Evolutionary conservation across 805 yeast genomes (phyloP).

Genomic region (Lachancea cidri): DNA sequence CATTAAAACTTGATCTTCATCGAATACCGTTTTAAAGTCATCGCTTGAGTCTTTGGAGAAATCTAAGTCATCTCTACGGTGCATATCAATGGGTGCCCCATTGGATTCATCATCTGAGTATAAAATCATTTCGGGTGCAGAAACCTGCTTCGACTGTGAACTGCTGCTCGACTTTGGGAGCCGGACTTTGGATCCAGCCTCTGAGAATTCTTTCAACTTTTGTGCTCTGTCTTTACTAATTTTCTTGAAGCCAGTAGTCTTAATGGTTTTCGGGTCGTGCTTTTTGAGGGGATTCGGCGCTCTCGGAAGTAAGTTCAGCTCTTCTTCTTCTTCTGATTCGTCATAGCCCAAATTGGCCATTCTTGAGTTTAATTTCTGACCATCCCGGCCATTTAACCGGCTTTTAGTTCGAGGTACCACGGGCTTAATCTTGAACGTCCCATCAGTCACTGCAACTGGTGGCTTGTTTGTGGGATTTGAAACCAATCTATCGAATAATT

Average conservation of each 20-base stretch:
- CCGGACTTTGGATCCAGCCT: neutral
- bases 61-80: neutral
- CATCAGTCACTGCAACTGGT: neutral
- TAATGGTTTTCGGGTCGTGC: too few relatives aligned
- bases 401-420: too few relatives aligned
- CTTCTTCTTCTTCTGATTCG: too few relatives aligned
- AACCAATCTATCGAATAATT: conserved; percentile 2
- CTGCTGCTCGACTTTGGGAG: neutral
- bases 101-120: neutral
- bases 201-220: conserved; percentile 18
- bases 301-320: too few relatives aligned
- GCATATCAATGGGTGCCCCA: neutral
- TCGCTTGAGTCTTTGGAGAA: neutral
- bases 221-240: conserved; percentile 20
- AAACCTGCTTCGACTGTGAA: neutral
- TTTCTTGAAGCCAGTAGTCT: conserved; percentile 15
- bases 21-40: neutral
- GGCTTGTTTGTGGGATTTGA: neutral
- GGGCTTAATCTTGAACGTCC: too few relatives aligned
- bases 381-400: too few relatives aligned
- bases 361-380: too few relatives aligned
- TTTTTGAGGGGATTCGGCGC: too few relatives aligned
- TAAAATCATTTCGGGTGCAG: neutral
- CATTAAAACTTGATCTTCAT: conserved; percentile 6
- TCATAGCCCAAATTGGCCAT: too few relatives aligned